Conservation (phyloP, 352 stramenopile genomes). For the Globisporangium spiculum region DNA sequence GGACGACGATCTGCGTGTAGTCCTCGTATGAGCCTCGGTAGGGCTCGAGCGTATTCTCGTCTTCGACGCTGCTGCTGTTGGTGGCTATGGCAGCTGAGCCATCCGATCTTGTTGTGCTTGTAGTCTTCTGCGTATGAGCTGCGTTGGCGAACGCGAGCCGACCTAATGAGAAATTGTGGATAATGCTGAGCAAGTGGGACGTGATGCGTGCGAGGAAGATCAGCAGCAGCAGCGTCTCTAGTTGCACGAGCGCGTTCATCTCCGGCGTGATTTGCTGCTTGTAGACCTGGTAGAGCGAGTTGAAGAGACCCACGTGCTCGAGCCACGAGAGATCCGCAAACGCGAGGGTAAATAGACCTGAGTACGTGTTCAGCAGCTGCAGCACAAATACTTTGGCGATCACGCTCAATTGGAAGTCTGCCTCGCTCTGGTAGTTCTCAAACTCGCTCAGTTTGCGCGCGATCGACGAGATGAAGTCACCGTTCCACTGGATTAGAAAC, state of each 20-base stretch:
- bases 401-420: constrained; percentile 26
- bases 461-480: constrained; percentile 23
- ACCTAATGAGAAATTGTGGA: constrained; percentile 5
- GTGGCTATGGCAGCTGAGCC: background rate
- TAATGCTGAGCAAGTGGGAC: constrained; percentile 19
- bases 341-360: constrained; percentile 32
- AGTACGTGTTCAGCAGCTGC: constrained; percentile 37
- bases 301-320: background rate
- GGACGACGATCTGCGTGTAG: constrained; percentile 39
- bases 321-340: constrained; percentile 18
- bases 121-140: background rate
- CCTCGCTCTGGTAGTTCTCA: constrained; percentile 29
- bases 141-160: background rate
- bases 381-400: constrained; percentile 44
- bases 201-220: constrained; percentile 32
- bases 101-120: background rate
- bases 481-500: constrained; percentile 27
- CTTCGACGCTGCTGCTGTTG: constrained; percentile 4
- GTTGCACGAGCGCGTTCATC: constrained; percentile 33
- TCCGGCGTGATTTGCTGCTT: constrained; percentile 13
- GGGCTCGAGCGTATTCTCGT: constrained; percentile 17
- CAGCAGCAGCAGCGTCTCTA: constrained; percentile 37
- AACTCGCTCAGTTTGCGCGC: constrained; percentile 30
- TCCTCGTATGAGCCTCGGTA: constrained; percentile 36
- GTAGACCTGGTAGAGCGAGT: constrained; percentile 14